These are phyloP conservation scores for Lipomyces oligophaga DNA, from an alignment of 805 yeast genomes.

Conservation along the genomic window DNA sequence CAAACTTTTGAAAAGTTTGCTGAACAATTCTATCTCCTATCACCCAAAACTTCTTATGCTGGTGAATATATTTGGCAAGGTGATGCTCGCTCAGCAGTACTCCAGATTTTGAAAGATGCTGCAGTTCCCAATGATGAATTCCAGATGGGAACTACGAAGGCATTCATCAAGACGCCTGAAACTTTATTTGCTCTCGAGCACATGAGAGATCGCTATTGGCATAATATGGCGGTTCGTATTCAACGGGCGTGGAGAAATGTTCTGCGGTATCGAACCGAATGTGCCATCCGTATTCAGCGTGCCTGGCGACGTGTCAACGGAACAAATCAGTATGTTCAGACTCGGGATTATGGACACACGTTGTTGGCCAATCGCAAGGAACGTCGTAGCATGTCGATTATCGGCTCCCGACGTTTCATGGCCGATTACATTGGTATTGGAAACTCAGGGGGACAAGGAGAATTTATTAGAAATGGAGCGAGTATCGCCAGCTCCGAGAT, in stretches of 20 bases:
- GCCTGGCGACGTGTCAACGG: conserved; percentile 77
- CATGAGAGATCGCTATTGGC: conserved; percentile 96
- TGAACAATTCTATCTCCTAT: conserved; percentile 83
- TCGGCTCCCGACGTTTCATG: conserved; percentile 83
- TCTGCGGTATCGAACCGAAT: conserved; percentile 73
- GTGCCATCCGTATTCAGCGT: conserved; percentile 76
- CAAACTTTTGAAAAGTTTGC: conserved; percentile 95
- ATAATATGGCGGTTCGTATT: conserved; percentile 94
- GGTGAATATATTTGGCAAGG: conserved; percentile 69
- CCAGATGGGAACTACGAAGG: conserved; percentile 88
- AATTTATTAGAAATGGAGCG: conserved; percentile 49
- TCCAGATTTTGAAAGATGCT: conserved; percentile 52
- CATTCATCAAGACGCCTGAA: conserved; percentile 95
- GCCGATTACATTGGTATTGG: conserved; percentile 94
- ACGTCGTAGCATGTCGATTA: conserved; percentile 79
- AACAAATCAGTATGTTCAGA: conserved; percentile 76
- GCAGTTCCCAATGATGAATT: conserved; percentile 75
- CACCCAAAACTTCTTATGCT: conserved; percentile 90
- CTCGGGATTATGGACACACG: conserved; percentile 78
- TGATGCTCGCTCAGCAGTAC: conserved; percentile 52
- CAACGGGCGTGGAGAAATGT: conserved; percentile 96
- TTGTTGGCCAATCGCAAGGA: conserved; percentile 73
- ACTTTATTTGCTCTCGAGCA: conserved; percentile 92
- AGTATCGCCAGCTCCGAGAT: conserved; percentile 49
- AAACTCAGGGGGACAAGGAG: conserved; percentile 70